Evolutionary conservation across 2,329 filamentous ascomycete genomes (phyloP), one percentile per base, ranked within the genome.

Genomic region (Trichoderma hamatum): DNA sequence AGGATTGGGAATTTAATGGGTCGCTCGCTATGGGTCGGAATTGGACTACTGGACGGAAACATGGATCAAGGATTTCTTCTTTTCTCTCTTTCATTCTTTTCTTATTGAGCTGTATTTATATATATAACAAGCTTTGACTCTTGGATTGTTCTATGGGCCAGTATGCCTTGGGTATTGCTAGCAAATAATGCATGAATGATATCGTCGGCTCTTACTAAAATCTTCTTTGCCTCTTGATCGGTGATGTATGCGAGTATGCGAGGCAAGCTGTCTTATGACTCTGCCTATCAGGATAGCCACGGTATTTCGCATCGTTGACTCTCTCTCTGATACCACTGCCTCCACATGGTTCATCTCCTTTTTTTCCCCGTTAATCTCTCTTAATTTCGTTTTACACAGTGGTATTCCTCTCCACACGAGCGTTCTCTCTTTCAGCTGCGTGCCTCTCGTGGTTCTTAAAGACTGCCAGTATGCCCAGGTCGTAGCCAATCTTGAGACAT

Each of bases 401-500:
- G 14, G 19, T 9, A 39, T 16, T 14, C 24, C 21, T 21, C 51
- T 36, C 54, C 64, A 24, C 49, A 56, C 51, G 21, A 55, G 39
- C 30, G 28, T 24, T 49, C 58, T 32, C 24, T 65, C 49, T 24
- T n/a, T 49, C 26, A 64, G 54, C 52, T 34, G 30, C 63, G 24
- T 68, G 60, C 21, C 62, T 59, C 63, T 72, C 70, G 26, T 66
- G 63, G 26, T 72, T 69, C 69, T 71, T 60, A 21, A 72, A 72
- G 9, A 71, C 63, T 3, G 81, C 81, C 54, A 90, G 75, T 73
- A 90, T 81, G 0, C 85, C 83, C 28, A 90, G 71, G 75, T 90
- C 89, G 75, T 90, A 91, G 5, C 78, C 73, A 0, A 84, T 84
- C 76, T 92, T 92, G 72, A 92, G 76, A 1, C 78, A 76, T 59